A percentile compares a stretch with the other conserved stretches of the same genome.
phyloP scores from a whole-genome alignment of 352 stramenopile species.

The Pythium utonaiense region DNA sequence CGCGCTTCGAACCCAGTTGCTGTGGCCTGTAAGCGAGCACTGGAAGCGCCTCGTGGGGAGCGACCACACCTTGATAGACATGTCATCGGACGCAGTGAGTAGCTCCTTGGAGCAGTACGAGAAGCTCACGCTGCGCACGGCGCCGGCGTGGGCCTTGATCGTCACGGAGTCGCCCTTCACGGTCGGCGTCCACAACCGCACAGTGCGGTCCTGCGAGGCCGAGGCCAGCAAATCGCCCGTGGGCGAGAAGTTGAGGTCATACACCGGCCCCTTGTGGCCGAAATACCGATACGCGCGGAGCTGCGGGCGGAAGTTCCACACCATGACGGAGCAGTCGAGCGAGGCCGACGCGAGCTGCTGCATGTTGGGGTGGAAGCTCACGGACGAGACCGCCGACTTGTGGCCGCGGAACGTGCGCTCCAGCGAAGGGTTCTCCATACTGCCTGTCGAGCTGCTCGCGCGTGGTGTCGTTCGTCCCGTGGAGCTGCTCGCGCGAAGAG shows the following conservation, averaged over 20 bases:
- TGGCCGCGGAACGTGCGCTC: slow-evolving; percentile 88
- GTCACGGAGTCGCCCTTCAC: slow-evolving; percentile 64
- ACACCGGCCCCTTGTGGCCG: slow-evolving; percentile 80
- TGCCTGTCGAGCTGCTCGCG: not conserved
- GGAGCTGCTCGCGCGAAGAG: not conserved
- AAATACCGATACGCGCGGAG: slow-evolving; percentile 76
- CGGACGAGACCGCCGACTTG: slow-evolving; percentile 63
- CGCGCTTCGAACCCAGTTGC: slow-evolving; percentile 90
- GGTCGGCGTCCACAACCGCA: slow-evolving; percentile 87
- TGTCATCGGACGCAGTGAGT: slow-evolving; percentile 91
- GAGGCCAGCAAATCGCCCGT: slow-evolving; percentile 82
- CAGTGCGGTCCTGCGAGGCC: slow-evolving; percentile 87
- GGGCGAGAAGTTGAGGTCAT: slow-evolving; percentile 73
- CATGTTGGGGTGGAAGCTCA: slow-evolving; percentile 83
- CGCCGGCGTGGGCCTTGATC: slow-evolving; percentile 71
- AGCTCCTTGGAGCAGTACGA: slow-evolving; percentile 70
- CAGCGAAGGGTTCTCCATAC: slow-evolving; percentile 68
- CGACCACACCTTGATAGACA: slow-evolving; percentile 89
- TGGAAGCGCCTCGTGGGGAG: slow-evolving; percentile 82
- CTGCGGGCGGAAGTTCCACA: slow-evolving; percentile 91
- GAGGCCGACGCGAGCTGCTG: slow-evolving; percentile 85
- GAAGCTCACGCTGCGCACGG: slow-evolving; percentile 83
- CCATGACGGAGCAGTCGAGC: slow-evolving; percentile 80
- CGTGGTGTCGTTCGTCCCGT: not conserved
- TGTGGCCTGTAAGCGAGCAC: slow-evolving; percentile 87